Conservation (phyloP, 805 yeast genomes). For the Saccharomycopsis sp. region DNA sequence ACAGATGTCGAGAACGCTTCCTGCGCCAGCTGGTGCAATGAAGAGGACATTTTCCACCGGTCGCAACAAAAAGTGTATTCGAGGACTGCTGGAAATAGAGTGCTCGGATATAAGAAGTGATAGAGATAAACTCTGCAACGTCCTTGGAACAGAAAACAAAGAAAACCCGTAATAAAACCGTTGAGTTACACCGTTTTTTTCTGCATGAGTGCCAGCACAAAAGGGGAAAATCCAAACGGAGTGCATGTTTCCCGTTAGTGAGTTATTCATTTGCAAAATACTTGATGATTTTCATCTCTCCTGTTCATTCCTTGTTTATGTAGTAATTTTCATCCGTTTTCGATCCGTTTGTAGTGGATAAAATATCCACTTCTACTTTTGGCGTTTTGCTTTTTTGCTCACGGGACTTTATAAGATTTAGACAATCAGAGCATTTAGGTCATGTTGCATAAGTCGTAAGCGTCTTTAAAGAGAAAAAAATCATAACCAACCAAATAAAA, state of each 20-base stretch:
- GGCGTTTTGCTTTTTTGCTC: too few species aligned
- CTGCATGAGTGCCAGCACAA: not conserved
- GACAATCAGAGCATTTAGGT: not conserved
- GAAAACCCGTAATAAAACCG: not conserved
- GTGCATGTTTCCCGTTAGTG: not conserved
- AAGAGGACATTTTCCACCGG: too few species aligned
- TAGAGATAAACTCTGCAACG: not conserved
- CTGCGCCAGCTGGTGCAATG: too few species aligned
- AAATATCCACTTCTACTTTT: too few species aligned
- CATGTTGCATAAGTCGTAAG: not conserved
- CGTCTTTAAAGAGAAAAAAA: not conserved
- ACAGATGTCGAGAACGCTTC: not conserved
- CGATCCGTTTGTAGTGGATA: too few species aligned
- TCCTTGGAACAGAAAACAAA: not conserved
- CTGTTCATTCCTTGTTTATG: not conserved
- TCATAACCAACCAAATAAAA: too few species aligned
- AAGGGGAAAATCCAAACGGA: not conserved
- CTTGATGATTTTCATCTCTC: not conserved
- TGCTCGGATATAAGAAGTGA: not conserved
- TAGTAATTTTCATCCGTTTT: too few species aligned
- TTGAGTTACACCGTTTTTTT: not conserved
- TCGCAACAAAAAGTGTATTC: too few species aligned
- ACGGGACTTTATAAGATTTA: not conserved
- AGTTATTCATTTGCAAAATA: not conserved
- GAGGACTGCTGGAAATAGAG: not conserved